Evolutionary conservation across 1,284 basidiomycete genomes (phyloP).

Genomic region (Papiliotrema flavescens): DNA sequence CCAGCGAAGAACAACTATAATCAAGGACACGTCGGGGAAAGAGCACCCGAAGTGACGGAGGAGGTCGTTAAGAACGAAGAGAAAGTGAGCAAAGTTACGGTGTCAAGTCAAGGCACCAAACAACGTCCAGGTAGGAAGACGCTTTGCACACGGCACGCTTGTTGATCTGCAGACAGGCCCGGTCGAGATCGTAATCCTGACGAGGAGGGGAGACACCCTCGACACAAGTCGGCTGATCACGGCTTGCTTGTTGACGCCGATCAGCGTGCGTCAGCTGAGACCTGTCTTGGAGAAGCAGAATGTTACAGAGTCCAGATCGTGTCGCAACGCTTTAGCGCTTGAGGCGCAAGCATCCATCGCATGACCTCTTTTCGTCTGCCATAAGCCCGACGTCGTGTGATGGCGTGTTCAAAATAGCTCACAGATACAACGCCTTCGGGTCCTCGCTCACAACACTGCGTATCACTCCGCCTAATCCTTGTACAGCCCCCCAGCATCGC

Average conservation of each 20-base stretch:
- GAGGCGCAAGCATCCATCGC: too few relatives aligned
- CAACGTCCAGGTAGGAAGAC: not conserved
- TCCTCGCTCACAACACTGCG: too few relatives aligned
- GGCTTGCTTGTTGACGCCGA: too few relatives aligned
- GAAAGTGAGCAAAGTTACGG: not conserved
- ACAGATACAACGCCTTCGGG: not conserved
- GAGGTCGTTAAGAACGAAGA: not conserved
- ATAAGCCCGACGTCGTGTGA: too few relatives aligned
- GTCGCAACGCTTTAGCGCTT: too few relatives aligned
- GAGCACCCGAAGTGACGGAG: not conserved
- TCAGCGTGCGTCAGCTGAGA: too few relatives aligned
- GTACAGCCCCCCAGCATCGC: constrained; percentile 11
- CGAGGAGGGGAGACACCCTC: not conserved
- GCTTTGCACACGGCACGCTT: not conserved
- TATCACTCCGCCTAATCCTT: constrained; percentile 9
- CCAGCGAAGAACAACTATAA: not conserved
- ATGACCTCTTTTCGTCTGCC: too few relatives aligned
- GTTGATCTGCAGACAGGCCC: not conserved
- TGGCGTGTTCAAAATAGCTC: too few relatives aligned
- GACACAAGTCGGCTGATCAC: too few relatives aligned
- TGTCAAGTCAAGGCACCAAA: not conserved
- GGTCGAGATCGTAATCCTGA: not conserved
- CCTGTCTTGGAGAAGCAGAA: too few relatives aligned
- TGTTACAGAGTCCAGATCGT: too few relatives aligned
- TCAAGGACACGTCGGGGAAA: not conserved